Percentiles rank a stretch among this genome's conserved stretches.
Evolutionary conservation across 2,329 filamentous ascomycete species (phyloP).

Genomic region (Trichoderma endophyticum): DNA sequence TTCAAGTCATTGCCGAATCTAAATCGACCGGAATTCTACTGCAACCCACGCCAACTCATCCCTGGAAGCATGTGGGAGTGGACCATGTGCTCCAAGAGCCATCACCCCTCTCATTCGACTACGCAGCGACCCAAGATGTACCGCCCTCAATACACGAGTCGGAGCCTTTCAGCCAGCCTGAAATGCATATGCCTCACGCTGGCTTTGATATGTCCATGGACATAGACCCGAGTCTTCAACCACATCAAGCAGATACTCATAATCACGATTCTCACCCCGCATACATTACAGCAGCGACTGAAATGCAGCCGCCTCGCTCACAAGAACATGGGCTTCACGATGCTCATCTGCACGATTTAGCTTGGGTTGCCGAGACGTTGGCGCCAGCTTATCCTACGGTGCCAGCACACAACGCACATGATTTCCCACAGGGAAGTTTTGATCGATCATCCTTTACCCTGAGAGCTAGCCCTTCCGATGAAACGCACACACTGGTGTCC

Average conservation of each 20-base stretch:
- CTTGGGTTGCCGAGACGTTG: not conserved
- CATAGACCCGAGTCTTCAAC: constrained; percentile 22
- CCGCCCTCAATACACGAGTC: constrained; percentile 6
- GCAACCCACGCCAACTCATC: constrained; percentile 19
- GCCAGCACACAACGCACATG: not conserved
- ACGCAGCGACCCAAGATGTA: constrained; percentile 20
- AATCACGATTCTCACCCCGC: not conserved
- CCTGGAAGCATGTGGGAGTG: not conserved
- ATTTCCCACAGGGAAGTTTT: not conserved
- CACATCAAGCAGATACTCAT: not conserved
- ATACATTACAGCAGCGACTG: not conserved
- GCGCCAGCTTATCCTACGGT: not conserved
- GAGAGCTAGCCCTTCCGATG: not conserved
- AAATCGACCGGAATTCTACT: constrained; percentile 18
- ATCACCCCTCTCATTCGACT: constrained; percentile 25
- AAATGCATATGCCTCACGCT: not conserved
- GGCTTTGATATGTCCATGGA: constrained; percentile 8
- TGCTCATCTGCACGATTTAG: not conserved
- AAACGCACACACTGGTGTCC: not conserved
- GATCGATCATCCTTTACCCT: constrained; percentile 9
- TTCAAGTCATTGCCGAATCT: constrained; percentile 30
- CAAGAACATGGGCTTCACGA: not conserved
- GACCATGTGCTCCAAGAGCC: constrained; percentile 1
- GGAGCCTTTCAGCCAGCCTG: not conserved
- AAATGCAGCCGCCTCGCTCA: not conserved